Evolutionary conservation across 805 yeast species (phyloP).

Genomic region (Jamesozyma lodderae): DNA sequence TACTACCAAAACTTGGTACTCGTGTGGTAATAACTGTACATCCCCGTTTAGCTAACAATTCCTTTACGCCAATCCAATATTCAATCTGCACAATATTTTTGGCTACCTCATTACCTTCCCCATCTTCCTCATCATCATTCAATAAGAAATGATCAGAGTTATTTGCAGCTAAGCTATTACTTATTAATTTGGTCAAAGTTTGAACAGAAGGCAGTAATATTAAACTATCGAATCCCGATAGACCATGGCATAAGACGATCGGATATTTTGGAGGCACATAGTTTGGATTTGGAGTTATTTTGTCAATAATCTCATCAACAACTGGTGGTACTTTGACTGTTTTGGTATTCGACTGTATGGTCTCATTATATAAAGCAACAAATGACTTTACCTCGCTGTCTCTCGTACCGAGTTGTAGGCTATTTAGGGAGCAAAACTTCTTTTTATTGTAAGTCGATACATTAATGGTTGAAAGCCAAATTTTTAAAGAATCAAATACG

Average conservation of each 20-base stretch:
- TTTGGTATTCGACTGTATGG: background rate
- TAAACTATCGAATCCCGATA: conserved; percentile 67
- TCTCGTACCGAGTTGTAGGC: no score
- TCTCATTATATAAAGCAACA: background rate
- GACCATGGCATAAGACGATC: conserved; percentile 76
- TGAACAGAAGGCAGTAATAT: conserved; percentile 36
- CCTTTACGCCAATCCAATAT: conserved; percentile 77
- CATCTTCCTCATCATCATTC: conserved; percentile 7
- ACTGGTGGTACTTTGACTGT: background rate
- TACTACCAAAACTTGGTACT: conserved; percentile 77
- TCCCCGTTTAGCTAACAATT: conserved; percentile 51
- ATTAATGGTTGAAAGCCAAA: no score
- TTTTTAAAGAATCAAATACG: no score
- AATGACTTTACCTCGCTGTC: background rate
- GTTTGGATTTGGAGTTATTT: conserved; percentile 7
- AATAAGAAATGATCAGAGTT: conserved; percentile 17
- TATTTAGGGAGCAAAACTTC: background rate
- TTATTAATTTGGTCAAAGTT: conserved; percentile 22
- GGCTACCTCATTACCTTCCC: conserved; percentile 16
- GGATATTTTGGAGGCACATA: conserved; percentile 62
- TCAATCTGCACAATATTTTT: conserved; percentile 26
- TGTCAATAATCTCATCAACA: background rate
- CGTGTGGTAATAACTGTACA: conserved; percentile 60
- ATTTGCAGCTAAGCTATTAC: conserved; percentile 11
- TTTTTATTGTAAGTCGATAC: no score